phyloP scores from a whole-genome alignment of 345 rosid species.

The Pseudoturritis turrita region DNA sequence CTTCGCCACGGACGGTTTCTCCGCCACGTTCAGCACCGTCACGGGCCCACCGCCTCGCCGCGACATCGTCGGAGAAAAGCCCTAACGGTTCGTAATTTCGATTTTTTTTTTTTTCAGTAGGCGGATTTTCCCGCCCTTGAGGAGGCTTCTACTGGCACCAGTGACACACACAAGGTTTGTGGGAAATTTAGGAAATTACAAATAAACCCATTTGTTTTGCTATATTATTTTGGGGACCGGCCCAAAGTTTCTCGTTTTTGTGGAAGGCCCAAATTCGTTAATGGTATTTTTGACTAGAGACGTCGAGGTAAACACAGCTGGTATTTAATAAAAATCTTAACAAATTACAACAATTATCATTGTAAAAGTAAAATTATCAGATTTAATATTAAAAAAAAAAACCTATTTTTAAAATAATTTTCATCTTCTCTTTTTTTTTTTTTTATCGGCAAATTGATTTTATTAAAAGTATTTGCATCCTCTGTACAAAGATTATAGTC shows the following conservation, averaged over 20 bases:
- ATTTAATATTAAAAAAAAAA: too few relatives aligned
- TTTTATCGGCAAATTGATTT: too few relatives aligned
- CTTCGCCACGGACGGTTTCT: constrained; percentile 99
- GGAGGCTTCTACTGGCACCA: neutral
- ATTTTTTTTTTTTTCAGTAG: neutral
- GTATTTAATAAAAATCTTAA: neutral
- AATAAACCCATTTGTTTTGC: neutral
- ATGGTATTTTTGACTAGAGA: too few relatives aligned
- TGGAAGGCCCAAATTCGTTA: neutral
- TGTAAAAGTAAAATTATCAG: too few relatives aligned
- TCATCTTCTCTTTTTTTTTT: too few relatives aligned
- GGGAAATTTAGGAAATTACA: neutral
- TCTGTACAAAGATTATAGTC: too few relatives aligned
- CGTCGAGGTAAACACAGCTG: neutral
- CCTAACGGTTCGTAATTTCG: constrained; percentile 13
- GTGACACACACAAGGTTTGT: neutral
- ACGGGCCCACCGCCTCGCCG: constrained; percentile 51
- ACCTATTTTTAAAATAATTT: too few relatives aligned
- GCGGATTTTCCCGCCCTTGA: constrained; percentile 35
- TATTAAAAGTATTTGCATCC: too few relatives aligned
- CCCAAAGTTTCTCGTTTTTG: neutral
- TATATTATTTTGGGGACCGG: neutral
- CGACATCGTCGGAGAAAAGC: constrained; percentile 36
- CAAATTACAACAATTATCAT: too few relatives aligned
- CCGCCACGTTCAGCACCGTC: constrained; percentile 84